phyloP scores from a whole-genome alignment of 495 filamentous ascomycete genomes.

The Diplogelasinospora grovesii region DNA sequence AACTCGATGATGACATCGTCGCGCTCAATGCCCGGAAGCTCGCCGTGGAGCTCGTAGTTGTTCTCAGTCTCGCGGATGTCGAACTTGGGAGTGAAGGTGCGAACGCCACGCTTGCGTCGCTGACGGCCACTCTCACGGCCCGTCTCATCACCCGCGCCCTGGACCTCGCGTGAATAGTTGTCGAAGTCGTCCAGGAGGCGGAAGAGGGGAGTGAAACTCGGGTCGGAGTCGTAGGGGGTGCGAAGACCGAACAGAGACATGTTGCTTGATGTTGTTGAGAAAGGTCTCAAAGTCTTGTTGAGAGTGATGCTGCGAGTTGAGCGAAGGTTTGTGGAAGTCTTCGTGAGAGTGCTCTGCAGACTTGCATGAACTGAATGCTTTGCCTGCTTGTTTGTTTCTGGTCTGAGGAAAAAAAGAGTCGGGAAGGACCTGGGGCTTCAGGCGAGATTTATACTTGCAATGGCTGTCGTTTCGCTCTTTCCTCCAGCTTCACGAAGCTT shows the following conservation, averaged over 20 bases:
- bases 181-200: slow-evolving; percentile 72
- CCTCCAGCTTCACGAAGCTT: too few species aligned
- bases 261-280: slow-evolving; percentile 19
- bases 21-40: slow-evolving; percentile 77
- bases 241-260: slow-evolving; percentile 67
- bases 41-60: slow-evolving; percentile 76
- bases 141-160: slow-evolving; percentile 4
- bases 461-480: too few species aligned
- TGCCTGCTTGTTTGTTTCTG: too few species aligned
- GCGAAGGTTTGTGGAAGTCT: too few species aligned
- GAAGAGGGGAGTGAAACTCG: slow-evolving; percentile 62
- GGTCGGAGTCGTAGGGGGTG: slow-evolving; percentile 31
- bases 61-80: slow-evolving; percentile 66
- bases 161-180: slow-evolving; percentile 35
- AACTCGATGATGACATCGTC: slow-evolving; percentile 79
- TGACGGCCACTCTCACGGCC: slow-evolving; percentile 10
- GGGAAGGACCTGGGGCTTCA: too few species aligned
- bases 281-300: too few species aligned
- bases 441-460: too few species aligned
- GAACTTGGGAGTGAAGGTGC: slow-evolving; percentile 46
- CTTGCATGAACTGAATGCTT: too few species aligned
- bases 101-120: slow-evolving; percentile 21
- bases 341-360: too few species aligned
- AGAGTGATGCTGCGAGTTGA: too few species aligned
- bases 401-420: too few species aligned